Evolutionary conservation across 1,284 basidiomycete genomes (phyloP).

Genomic region (Puccinia hordei): DNA sequence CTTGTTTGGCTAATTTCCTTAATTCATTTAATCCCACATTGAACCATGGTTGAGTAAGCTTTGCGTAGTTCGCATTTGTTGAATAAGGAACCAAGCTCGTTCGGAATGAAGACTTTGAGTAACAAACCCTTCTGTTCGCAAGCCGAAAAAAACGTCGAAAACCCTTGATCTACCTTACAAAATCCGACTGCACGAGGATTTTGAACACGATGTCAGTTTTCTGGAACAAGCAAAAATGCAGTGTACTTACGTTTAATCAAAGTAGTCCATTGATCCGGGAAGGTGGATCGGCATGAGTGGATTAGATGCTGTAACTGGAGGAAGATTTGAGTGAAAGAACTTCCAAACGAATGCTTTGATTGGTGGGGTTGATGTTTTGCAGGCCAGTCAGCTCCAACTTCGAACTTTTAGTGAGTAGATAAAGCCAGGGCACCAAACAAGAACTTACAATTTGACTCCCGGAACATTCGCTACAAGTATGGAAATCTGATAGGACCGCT

Average conservation of each 20-base stretch:
- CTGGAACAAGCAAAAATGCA: background rate
- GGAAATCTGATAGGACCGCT: background rate
- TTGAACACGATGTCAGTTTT: background rate
- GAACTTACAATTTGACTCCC: conserved; percentile 5
- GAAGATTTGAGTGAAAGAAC: conserved; percentile 6
- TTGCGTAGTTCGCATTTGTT: conserved; percentile 15
- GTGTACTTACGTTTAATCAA: conserved; percentile 19
- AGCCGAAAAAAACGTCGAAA: background rate
- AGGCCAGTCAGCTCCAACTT: background rate
- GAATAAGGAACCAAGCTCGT: conserved; percentile 7
- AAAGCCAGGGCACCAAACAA: background rate
- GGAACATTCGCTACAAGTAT: conserved; percentile 3
- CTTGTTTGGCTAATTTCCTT: background rate
- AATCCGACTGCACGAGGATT: background rate
- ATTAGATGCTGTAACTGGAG: background rate
- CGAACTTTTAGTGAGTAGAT: background rate
- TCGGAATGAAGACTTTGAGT: conserved; percentile 1
- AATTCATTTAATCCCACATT: background rate
- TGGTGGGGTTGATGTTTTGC: background rate
- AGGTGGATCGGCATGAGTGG: conserved; percentile 12
- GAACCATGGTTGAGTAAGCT: conserved; percentile 18
- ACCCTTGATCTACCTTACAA: background rate
- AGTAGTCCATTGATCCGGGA: conserved; percentile 2
- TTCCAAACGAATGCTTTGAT: conserved; percentile 5
- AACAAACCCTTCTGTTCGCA: conserved; percentile 19